These are phyloP conservation scores for Starmerella vitae DNA, from an alignment of 805 yeast genomes.

Conservation along the genomic window DNA sequence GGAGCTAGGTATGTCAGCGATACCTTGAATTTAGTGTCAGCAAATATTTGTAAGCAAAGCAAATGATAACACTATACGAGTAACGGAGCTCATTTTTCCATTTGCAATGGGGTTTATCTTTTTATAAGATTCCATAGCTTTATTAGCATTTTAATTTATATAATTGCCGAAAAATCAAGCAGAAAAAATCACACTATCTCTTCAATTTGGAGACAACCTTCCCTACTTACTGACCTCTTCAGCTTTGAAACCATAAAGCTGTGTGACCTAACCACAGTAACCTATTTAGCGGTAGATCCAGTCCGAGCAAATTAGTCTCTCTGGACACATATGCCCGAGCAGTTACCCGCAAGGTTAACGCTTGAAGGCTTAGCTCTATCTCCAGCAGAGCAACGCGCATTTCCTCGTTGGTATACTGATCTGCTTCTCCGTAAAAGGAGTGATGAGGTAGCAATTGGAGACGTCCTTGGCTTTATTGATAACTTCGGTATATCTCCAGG, in stretches of 20 bases:
- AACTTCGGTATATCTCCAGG: constrained; percentile 54
- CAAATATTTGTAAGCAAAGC: too few species aligned
- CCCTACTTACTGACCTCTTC: too few species aligned
- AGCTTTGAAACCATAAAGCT: too few species aligned
- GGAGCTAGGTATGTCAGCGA: background rate
- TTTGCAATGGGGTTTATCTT: too few species aligned
- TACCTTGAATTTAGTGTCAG: too few species aligned
- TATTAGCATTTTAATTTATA: too few species aligned
- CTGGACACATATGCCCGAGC: constrained; percentile 10
- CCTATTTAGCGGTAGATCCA: background rate
- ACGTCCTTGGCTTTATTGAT: constrained; percentile 62
- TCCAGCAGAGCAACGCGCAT: constrained; percentile 65
- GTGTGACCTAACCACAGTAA: background rate
- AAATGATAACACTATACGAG: too few species aligned
- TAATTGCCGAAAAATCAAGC: too few species aligned
- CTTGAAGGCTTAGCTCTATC: constrained; percentile 43
- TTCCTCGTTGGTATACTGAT: constrained; percentile 87
- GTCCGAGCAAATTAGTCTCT: background rate
- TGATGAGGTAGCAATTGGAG: constrained; percentile 53
- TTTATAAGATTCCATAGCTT: too few species aligned
- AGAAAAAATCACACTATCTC: too few species aligned
- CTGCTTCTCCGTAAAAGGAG: constrained; percentile 54
- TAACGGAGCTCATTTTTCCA: too few species aligned
- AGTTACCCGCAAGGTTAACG: constrained; percentile 16
- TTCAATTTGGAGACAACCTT: too few species aligned